Base-by-base conservation (phyloP, 495 filamentous ascomycete species). In the Cercophora newfieldiana region DNA sequence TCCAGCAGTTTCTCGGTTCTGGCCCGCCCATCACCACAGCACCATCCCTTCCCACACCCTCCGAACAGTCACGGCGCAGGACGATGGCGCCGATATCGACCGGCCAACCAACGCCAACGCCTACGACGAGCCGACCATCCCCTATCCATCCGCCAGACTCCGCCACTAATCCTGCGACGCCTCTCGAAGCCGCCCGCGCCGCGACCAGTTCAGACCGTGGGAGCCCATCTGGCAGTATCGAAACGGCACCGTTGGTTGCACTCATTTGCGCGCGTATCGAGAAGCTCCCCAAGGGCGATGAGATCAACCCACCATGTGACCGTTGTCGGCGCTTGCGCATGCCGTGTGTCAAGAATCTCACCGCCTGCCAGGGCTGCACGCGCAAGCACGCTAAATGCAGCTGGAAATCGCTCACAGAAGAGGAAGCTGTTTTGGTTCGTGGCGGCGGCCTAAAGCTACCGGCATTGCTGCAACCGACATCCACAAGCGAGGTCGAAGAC, bases 381-480 rank as follows among this genome's bases (percentile, higher is more conserved):
- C 91, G 90, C 75, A 94, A 94, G 76, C 92, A 95, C 71, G 90
- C 91, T 16, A 93, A 90, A 66, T 96, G 92, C 74, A 86, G 84
- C 24, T 96, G 92, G 92, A 88, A 87, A 65, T 86, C 89, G 61
- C 84, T 94, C 55, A 88, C 85, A 44, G 87, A 92, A 54, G 86
- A 88, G 0, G 92, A 95, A 71, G 67, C 92, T 18, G 56, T 26
- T 16, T 16, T 30, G 10, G 28, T 66, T 28, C 58, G 61, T n/a
- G 24, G n/a, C 8, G 47, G 33, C 47, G 33, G 30, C 29, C 16
- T n/a, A n/a, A 26, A 7, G n/a, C 5, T 12, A 7, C 10, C 50
- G 2, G 1, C 50, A 19, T 2, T 26, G n/a, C 19, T 19, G 10
- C 50, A 53, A 22, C 19, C 50, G n/a, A n/a, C 50, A 53, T 7